Base-by-base conservation (phyloP, 192 early-diverging fungal genomes). In the Lobosporangium transversale region DNA sequence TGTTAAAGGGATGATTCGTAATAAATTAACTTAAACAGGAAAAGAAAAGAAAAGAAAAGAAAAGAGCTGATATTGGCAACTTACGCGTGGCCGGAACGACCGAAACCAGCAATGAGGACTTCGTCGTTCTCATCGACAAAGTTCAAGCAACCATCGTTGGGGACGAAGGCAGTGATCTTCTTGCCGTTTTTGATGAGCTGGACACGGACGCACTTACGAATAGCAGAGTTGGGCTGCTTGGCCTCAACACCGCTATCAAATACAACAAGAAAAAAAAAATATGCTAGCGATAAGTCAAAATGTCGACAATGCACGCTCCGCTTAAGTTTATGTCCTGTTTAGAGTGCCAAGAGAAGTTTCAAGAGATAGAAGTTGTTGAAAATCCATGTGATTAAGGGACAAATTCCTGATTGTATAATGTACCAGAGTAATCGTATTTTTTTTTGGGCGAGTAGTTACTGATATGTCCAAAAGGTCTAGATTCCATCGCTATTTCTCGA, bases 141-240 rank as follows among this genome's bases (percentile, higher is more conserved):
- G 95, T 98, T 99, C 82, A 99, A 89, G 86, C 98, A 99, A 97
- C 98, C 98, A 87, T 99, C 98, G 85, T 97, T 98, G 81, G 98
- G 98, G 62, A 99, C 98, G 88, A 99, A 99, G 80, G 98, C 98
- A 61, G 98, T 97, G 82, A 99, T 92, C 92, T 98, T 99, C 94
- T 99, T 99, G 83, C 94, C 95, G 92, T 99, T 99, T 93, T 99
- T 99, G 91, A 99, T 98, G 71, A 99, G 90, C 89, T 99, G 98
- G 71, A 96, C 97, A 94, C 98, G 96, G 71, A 99, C 95, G 89
- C 97, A 98, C 90, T 99, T 99, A 88, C 98, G 95, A 92, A 99
- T 99, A 69, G 98, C 98, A 88, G 98, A 99, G 94, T 99, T 99
- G 83, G 98, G 98, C 86, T 99, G 98, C 87, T 99, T 99, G 84